Conservation (phyloP, 495 filamentous ascomycete species). For the Haplographium delicatum region DNA sequence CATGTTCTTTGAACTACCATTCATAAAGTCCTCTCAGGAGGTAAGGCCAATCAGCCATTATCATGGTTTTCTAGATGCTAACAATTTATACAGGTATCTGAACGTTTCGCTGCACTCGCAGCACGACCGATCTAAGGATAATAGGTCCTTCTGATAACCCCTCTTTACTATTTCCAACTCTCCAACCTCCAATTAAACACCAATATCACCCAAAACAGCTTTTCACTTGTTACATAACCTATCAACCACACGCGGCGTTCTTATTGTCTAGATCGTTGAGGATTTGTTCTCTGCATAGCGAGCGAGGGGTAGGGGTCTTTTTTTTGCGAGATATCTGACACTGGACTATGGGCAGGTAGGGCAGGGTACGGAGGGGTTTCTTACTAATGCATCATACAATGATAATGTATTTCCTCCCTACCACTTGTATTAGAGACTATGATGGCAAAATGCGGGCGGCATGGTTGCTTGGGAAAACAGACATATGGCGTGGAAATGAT, state of each 20-base stretch:
- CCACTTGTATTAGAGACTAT: constrained; percentile 16
- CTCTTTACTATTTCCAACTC: background rate
- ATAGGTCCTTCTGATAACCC: background rate
- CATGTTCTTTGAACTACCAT: constrained; percentile 86
- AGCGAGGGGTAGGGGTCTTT: constrained; percentile 26
- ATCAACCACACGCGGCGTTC: constrained; percentile 25
- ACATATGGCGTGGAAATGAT: constrained; percentile 25
- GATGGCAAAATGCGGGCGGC: constrained; percentile 22
- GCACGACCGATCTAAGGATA: constrained; percentile 20
- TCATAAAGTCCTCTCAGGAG: constrained; percentile 83
- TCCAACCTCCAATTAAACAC: background rate
- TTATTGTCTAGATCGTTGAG: constrained; percentile 18
- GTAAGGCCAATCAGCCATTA: constrained; percentile 37
- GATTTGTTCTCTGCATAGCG: constrained; percentile 29
- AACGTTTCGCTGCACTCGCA: constrained; percentile 36
- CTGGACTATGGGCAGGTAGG: constrained; percentile 11
- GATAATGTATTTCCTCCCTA: constrained; percentile 26
- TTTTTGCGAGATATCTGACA: constrained; percentile 22
- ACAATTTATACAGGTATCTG: constrained; percentile 33
- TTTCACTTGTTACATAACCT: constrained; percentile 27
- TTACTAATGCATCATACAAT: constrained; percentile 23
- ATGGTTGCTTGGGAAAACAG: constrained; percentile 20
- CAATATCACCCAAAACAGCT: background rate
- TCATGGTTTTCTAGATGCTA: constrained; percentile 1
- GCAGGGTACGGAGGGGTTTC: constrained; percentile 7